phyloP scores from a whole-genome alignment of 2,329 filamentous ascomycete species.

The Beauveria brongniartii region DNA sequence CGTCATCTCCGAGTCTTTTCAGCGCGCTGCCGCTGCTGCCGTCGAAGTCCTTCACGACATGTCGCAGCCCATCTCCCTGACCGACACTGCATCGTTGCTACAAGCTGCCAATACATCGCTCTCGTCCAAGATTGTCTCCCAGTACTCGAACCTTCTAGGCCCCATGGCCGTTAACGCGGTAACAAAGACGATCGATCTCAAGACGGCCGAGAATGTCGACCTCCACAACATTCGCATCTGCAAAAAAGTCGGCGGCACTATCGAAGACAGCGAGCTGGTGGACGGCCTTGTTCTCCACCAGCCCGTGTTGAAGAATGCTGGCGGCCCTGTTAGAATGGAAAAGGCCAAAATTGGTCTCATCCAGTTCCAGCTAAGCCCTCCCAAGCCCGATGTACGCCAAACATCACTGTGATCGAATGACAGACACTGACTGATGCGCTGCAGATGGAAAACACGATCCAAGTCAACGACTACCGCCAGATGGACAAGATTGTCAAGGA shows the following conservation, averaged over 20 bases:
- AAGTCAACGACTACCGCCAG: slow-evolving; percentile 98
- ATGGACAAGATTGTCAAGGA: slow-evolving; percentile 99
- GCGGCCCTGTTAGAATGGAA: slow-evolving; percentile 86
- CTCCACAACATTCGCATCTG: slow-evolving; percentile 93
- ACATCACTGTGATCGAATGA: not conserved
- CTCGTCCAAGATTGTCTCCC: slow-evolving; percentile 96
- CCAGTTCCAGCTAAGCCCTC: slow-evolving; percentile 96
- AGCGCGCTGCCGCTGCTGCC: slow-evolving; percentile 81
- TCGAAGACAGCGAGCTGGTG: slow-evolving; percentile 96
- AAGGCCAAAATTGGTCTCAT: slow-evolving; percentile 96
- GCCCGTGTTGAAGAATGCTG: slow-evolving; percentile 84
- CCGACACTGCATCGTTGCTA: slow-evolving; percentile 80
- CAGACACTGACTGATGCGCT: slow-evolving; percentile 15
- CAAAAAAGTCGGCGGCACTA: slow-evolving; percentile 96
- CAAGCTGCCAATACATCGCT: slow-evolving; percentile 96
- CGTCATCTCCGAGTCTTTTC: slow-evolving; percentile 95
- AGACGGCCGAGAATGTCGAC: slow-evolving; percentile 93
- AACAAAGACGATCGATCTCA: slow-evolving; percentile 89
- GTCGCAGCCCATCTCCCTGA: slow-evolving; percentile 86
- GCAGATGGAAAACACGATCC: slow-evolving; percentile 98
- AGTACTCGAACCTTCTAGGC: slow-evolving; percentile 90
- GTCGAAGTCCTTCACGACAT: slow-evolving; percentile 90
- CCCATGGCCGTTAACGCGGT: slow-evolving; percentile 98
- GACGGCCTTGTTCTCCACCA: slow-evolving; percentile 92
- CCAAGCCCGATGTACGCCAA: slow-evolving; percentile 78